Evolutionary conservation across 2,329 filamentous ascomycete species (phyloP).

Genomic region (Trichoderma koningii): DNA sequence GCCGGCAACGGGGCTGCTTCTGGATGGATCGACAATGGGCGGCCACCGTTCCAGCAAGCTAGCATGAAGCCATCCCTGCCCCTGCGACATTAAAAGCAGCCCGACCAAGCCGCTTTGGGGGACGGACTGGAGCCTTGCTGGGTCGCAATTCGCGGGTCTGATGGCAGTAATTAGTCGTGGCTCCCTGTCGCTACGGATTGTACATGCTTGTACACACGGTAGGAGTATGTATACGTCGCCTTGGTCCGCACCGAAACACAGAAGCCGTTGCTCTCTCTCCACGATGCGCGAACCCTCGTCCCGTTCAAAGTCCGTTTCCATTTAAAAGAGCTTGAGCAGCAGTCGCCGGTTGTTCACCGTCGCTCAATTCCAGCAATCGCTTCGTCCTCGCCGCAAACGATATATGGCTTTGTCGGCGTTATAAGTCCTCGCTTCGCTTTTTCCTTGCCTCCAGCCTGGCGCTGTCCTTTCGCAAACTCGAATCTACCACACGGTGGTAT

Average conservation of each 20-base stretch:
- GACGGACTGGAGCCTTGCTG: conserved; percentile 21
- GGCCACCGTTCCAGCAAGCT: conserved; percentile 20
- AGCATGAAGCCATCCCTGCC: conserved; percentile 21
- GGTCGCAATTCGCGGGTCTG: conserved; percentile 26
- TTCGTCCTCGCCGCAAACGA: conserved; percentile 10
- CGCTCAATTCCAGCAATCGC: conserved; percentile 6
- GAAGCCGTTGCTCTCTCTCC: conserved; percentile 14
- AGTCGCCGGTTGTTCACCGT: conserved; percentile 11
- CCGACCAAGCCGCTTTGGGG: conserved; percentile 22
- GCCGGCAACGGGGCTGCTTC: conserved; percentile 2
- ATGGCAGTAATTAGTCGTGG: conserved; percentile 25
- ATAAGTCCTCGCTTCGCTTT: conserved; percentile 13
- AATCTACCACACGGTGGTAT: background rate
- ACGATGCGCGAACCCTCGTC: conserved; percentile 23
- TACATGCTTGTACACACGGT: conserved; percentile 2
- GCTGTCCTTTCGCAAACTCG: conserved; percentile 19
- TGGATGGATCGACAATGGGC: conserved; percentile 24
- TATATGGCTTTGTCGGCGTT: conserved; percentile 20
- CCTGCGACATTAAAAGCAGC: conserved; percentile 25
- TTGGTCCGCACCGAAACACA: conserved; percentile 19
- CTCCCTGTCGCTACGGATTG: conserved; percentile 25
- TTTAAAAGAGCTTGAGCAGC: conserved; percentile 14
- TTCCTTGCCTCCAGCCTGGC: conserved; percentile 18
- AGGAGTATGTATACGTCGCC: conserved; percentile 4
- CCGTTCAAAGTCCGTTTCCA: background rate